A percentile compares a stretch with the other conserved stretches of the same genome.
Conservation (phyloP, 1,139 yeast genomes). For the Saccharomyces pastorianus region DNA sequence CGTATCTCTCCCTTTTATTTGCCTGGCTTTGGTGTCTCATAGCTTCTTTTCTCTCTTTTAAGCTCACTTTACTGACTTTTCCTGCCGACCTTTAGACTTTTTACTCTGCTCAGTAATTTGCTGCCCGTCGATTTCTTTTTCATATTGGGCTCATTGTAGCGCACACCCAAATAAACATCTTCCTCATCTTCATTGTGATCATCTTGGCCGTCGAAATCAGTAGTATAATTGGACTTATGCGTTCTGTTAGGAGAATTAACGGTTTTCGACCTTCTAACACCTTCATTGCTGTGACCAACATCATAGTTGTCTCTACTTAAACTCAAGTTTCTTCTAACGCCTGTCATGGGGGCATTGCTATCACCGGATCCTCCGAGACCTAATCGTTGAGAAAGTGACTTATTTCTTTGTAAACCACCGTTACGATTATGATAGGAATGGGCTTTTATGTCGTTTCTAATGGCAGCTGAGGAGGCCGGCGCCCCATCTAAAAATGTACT, state of each 20-base stretch:
- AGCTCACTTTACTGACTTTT: constrained; percentile 9
- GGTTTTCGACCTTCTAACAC: constrained; percentile 2
- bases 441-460: constrained; percentile 32
- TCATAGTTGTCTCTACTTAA: constrained; percentile 4
- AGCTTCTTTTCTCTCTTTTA: neutral
- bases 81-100: constrained; percentile 71
- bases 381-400: constrained; percentile 64
- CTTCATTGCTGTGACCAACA: neutral
- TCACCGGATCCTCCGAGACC: constrained; percentile 30
- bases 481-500: constrained; percentile 94
- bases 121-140: constrained; percentile 34
- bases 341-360: constrained; percentile 7
- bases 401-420: constrained; percentile 53
- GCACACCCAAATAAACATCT: constrained; percentile 28
- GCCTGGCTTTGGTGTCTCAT: neutral
- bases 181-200: constrained; percentile 32
- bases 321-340: constrained; percentile 5
- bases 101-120: constrained; percentile 71
- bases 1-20: neutral
- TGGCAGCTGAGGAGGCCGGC: constrained; percentile 67
- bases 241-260: neutral
- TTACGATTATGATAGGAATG: constrained; percentile 21
- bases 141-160: constrained; percentile 18
- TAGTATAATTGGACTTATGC: constrained; percentile 1
- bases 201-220: constrained; percentile 14